Evolutionary conservation across 306 rosid genomes (phyloP).

Genomic region (Corylus avellana): DNA sequence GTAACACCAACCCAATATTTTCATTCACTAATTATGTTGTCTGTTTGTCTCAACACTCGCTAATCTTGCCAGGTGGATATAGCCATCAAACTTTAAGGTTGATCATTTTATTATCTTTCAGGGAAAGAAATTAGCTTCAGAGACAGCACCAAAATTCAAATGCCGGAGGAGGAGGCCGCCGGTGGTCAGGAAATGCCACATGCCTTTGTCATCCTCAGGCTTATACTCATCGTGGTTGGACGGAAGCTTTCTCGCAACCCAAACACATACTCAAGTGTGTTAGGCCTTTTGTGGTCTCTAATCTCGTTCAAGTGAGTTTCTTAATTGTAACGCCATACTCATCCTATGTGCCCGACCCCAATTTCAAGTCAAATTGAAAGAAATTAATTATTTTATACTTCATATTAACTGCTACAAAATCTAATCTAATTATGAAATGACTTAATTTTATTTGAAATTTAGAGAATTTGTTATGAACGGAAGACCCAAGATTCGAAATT

Average conservation of each 20-base stretch:
- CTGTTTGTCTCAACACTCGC: background rate
- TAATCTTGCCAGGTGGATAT: background rate
- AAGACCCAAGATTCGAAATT: no score
- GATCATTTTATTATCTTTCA: background rate
- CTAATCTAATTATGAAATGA: no score
- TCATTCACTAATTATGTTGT: slow-evolving; percentile 15
- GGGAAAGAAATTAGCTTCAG: slow-evolving; percentile 50
- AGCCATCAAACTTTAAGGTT: background rate
- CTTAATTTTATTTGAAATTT: no score
- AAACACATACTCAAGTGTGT: slow-evolving; percentile 42
- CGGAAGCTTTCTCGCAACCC: slow-evolving; percentile 51
- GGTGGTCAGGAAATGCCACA: slow-evolving; percentile 37
- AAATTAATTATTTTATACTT: no score
- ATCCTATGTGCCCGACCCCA: no score
- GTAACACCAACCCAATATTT: slow-evolving; percentile 3
- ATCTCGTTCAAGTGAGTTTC: slow-evolving; percentile 41
- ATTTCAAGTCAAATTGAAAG: no score
- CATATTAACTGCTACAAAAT: no score
- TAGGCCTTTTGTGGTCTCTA: slow-evolving; percentile 48
- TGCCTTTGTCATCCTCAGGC: slow-evolving; percentile 40
- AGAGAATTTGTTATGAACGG: no score
- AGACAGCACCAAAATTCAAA: slow-evolving; percentile 30
- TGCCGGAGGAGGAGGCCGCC: slow-evolving; percentile 21
- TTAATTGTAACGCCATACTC: background rate
- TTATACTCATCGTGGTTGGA: slow-evolving; percentile 41